Conservation (phyloP, 2,329 filamentous ascomycete genomes). For the Cladophialophora bantiana region DNA sequence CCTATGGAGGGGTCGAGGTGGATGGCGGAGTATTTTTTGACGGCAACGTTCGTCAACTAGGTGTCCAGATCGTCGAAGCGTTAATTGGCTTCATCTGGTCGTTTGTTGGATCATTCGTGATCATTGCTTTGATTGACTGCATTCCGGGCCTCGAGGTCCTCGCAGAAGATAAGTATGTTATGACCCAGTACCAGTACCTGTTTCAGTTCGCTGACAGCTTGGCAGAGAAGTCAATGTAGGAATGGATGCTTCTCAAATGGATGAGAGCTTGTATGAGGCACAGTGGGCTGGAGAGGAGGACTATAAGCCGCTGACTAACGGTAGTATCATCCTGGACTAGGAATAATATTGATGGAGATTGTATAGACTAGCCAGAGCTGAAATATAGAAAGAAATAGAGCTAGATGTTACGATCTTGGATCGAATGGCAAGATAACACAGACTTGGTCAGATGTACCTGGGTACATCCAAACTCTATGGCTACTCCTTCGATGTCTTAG, state of each 20-base stretch:
- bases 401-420: background rate
- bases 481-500: too few species aligned
- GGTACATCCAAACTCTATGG: too few species aligned
- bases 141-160: slow-evolving; percentile 61
- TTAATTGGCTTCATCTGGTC: slow-evolving; percentile 60
- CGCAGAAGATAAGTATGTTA: slow-evolving; percentile 59
- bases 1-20: slow-evolving; percentile 59
- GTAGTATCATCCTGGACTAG: slow-evolving; percentile 32
- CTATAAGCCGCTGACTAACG: slow-evolving; percentile 38
- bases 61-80: slow-evolving; percentile 60
- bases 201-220: slow-evolving; percentile 7
- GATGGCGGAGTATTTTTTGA: slow-evolving; percentile 61
- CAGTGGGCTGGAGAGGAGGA: slow-evolving; percentile 45
- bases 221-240: slow-evolving; percentile 54
- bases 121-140: slow-evolving; percentile 61
- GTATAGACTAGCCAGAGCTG: background rate
- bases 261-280: slow-evolving; percentile 55
- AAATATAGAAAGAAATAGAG: background rate
- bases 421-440: too few species aligned
- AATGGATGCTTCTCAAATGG: slow-evolving; percentile 60
- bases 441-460: too few species aligned
- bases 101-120: slow-evolving; percentile 57
- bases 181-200: background rate
- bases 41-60: slow-evolving; percentile 58
- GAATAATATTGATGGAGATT: background rate